Conservation (phyloP, 2,329 filamentous ascomycete species). For the Aspergillus oerlinghausenensis region DNA sequence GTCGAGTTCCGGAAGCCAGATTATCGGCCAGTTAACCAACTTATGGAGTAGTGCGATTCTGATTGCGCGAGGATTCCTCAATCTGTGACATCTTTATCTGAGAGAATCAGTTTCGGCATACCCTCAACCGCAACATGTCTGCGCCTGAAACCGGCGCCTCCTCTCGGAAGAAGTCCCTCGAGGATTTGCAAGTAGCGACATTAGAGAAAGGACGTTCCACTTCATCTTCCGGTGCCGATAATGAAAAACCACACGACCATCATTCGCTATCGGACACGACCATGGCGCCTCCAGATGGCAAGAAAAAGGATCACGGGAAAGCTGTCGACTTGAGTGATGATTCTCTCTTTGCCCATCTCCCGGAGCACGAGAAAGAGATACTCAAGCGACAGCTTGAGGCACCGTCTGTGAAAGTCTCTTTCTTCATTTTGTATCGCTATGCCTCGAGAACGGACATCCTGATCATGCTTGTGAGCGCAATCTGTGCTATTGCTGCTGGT, state of each 20-base stretch:
- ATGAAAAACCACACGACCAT: slow-evolving; percentile 12
- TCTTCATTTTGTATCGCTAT: slow-evolving; percentile 65
- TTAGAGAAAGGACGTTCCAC: slow-evolving; percentile 1
- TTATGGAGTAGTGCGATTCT: not conserved
- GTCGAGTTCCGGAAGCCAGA: not conserved
- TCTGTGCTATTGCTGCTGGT: slow-evolving; percentile 67
- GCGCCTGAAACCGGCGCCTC: slow-evolving; percentile 6
- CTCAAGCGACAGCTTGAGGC: slow-evolving; percentile 65
- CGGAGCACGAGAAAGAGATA: slow-evolving; percentile 61
- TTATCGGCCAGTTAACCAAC: not conserved
- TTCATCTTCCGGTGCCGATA: slow-evolving; percentile 5
- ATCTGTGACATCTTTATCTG: not conserved
- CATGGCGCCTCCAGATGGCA: slow-evolving; percentile 10
- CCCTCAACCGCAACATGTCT: slow-evolving; percentile 5
- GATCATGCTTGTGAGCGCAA: slow-evolving; percentile 56
- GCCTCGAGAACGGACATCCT: slow-evolving; percentile 60
- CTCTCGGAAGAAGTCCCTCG: slow-evolving; percentile 2
- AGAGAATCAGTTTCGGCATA: not conserved
- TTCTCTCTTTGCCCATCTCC: slow-evolving; percentile 58
- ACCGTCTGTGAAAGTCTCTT: slow-evolving; percentile 60
- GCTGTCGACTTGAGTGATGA: slow-evolving; percentile 37
- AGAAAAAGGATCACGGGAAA: slow-evolving; percentile 14
- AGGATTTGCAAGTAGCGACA: slow-evolving; percentile 3
- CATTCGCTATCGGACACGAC: slow-evolving; percentile 23
- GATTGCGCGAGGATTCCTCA: not conserved